A percentile compares a stretch with the other conserved stretches of the same genome.
These are phyloP conservation scores for Bimuria novae-zelandiae DNA, from an alignment of 2,329 filamentous ascomycete species.

Conservation along the genomic window DNA sequence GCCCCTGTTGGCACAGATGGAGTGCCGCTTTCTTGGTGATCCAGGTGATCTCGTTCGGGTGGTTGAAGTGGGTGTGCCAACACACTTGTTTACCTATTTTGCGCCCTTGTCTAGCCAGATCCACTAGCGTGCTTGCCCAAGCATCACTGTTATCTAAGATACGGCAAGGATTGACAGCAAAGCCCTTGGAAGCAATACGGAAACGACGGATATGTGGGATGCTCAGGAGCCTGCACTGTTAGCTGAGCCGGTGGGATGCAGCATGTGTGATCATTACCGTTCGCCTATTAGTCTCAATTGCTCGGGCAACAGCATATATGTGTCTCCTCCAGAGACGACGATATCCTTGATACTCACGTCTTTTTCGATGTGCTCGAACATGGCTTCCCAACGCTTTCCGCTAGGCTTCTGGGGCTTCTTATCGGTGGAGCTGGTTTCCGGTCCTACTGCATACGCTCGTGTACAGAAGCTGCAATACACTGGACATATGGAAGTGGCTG, in stretches of 20 bases:
- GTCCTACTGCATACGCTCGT: constrained; percentile 63
- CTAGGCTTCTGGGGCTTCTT: constrained; percentile 41
- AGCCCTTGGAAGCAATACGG: constrained; percentile 65
- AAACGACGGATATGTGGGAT: constrained; percentile 65
- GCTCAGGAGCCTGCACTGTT: constrained; percentile 51
- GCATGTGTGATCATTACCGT: constrained; percentile 20
- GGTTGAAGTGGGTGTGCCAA: constrained; percentile 69
- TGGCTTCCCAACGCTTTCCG: constrained; percentile 59
- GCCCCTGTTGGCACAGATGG: constrained; percentile 55
- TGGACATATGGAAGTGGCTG: constrained; percentile 64
- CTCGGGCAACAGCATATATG: constrained; percentile 61
- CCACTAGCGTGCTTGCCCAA: constrained; percentile 60
- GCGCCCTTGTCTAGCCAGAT: constrained; percentile 57
- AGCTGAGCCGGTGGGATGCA: too few relatives aligned
- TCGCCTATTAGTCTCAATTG: constrained; percentile 60
- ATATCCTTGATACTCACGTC: constrained; percentile 60
- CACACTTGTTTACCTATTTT: constrained; percentile 63
- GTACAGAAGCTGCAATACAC: constrained; percentile 68
- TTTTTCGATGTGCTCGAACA: constrained; percentile 61
- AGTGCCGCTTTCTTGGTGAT: constrained; percentile 58
- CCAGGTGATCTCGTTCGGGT: constrained; percentile 66
- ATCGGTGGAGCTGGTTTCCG: constrained; percentile 57
- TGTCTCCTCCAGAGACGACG: constrained; percentile 66
- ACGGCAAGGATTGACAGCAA: constrained; percentile 63
- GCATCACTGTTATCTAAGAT: constrained; percentile 58